Evolutionary conservation across 164 flowering plant genomes (phyloP).

Genomic region (Hamamelis virginiana): DNA sequence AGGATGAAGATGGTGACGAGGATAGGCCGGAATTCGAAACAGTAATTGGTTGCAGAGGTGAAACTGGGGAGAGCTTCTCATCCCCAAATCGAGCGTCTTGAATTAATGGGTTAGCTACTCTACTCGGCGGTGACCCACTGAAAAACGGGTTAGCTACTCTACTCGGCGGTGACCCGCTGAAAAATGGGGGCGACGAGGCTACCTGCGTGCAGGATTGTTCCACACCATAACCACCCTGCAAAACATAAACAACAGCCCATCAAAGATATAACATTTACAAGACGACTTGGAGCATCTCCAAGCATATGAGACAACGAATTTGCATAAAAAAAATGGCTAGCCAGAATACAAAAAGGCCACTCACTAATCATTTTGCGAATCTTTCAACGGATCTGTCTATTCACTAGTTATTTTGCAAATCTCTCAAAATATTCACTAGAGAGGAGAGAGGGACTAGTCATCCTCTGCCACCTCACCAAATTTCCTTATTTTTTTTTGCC

Average conservation of each 20-base stretch:
- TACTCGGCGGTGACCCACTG: conserved; percentile 77
- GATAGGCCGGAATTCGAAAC: conserved; percentile 25
- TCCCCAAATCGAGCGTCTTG: conserved; percentile 66
- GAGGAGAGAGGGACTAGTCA: too few species aligned
- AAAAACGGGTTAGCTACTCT: conserved; percentile 76
- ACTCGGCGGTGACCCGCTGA: conserved; percentile 77
- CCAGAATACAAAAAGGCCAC: too few species aligned
- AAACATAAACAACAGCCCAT: background rate
- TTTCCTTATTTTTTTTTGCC: too few species aligned
- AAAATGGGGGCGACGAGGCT: conserved; percentile 73
- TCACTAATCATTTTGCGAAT: too few species aligned
- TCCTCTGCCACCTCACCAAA: too few species aligned
- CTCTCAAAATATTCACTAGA: too few species aligned
- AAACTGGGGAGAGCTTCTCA: conserved; percentile 32
- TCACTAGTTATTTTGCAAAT: too few species aligned
- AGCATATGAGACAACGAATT: too few species aligned
- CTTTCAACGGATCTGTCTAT: too few species aligned
- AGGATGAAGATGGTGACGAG: conserved; percentile 38
- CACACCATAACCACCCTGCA: conserved; percentile 38
- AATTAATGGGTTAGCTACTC: conserved; percentile 73
- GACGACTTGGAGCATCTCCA: too few species aligned
- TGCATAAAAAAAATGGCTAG: too few species aligned
- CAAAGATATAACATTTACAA: too few species aligned
- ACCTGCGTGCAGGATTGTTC: conserved; percentile 36
- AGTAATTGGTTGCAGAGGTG: conserved; percentile 20